Base-by-base conservation (phyloP, 805 yeast genomes). In the Wickerhamia fluorescens region DNA sequence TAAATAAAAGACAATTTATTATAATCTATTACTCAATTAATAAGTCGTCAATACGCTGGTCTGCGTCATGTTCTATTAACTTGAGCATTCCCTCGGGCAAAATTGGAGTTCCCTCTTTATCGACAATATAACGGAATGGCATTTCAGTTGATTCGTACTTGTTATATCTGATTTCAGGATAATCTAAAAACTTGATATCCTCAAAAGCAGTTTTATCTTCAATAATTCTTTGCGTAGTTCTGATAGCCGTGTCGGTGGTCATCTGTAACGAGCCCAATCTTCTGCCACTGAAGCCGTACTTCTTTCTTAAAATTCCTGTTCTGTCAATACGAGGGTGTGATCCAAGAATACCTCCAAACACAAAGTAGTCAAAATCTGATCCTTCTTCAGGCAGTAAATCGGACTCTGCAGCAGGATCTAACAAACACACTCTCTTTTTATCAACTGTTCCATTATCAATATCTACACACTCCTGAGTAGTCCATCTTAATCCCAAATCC, bases 191-290 rank as follows among this genome's bases (percentile, higher is more conserved):
- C 32, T 73, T 71, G 37, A 92, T 85, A 29, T 82, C 72, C 38
- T 81, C 83, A 44, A 89, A 82, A 31, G 49, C 45, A 8, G 37
- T 61, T 30, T 67, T 58, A 24, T 71, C 69, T 34, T 77, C 75
- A n/a, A 85, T 61, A 16, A 89, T 88, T 25, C 71, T 49, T 45
- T 86, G 87, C 2, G 96, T 86, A 12, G 94, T 86, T 55, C 98
- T 73, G 19, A 92, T 80, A 0, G 97, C 97, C 1, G 98, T 89
- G 51, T 89, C 98, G 0, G 98, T 89, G 11, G 97, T 86, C 97
- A 89, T 92, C 53, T 89, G 98, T 41, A 81, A 71, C 29, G 66
- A 71, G 2, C 96, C 97, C 30, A 89, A 66, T 51, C 95, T 71
- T 59, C 92, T 77, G 6, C 96, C 95, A 1, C 73, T 75, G 47